Base-by-base conservation (phyloP, 352 stramenopile species). In the Sclerospora graminicola region DNA sequence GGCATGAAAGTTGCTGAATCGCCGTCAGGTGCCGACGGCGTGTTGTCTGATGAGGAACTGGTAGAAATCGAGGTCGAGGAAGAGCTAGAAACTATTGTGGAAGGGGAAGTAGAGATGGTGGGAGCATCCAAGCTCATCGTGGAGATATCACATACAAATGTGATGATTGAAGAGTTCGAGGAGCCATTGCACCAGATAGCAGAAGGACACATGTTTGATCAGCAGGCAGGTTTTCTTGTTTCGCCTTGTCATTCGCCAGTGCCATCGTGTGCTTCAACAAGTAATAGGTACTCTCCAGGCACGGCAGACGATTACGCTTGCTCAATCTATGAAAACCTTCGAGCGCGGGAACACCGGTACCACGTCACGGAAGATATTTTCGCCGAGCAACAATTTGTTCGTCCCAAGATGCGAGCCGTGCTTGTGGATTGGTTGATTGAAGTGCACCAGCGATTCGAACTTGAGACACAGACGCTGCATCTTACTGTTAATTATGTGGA, bases 401-500 rank as follows among this genome's bases (percentile, higher is more conserved):
- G 55, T 2, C 44, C 54, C 14, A 68, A 72, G 37, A 89, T 87
- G 77, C 74, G 77, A 4, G 42, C 62, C 16, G 74, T 83, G 42
- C 74, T 89, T 32, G 50, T 92, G 26, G 71, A 89, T 48, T 89
- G 77, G 79, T 61, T 92, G 10, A 60, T 89, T 27, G 96, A 99
- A 58, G 94, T 99, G 24, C 96, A 99, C 72, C 64, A 97, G 32
- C 97, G 97, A 51, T 99, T 99, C 65, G 96, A 98, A 60, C 83
- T 99, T 8, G 64, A 95, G 41, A 75, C 87, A 5, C 91, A 99
- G 55, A 99, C 96, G 9, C 71, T 99, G 19, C 99, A 97, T 63
- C 74, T 99, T 23, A 97, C 89, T 7, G 76, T 99, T 23, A 98
- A 99, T 59, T 85, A 99, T 54, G 95, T 99, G 46, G 96, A 99